Evolutionary conservation across 495 filamentous ascomycete genomes (phyloP).

Genomic region (Letharia lupina): DNA sequence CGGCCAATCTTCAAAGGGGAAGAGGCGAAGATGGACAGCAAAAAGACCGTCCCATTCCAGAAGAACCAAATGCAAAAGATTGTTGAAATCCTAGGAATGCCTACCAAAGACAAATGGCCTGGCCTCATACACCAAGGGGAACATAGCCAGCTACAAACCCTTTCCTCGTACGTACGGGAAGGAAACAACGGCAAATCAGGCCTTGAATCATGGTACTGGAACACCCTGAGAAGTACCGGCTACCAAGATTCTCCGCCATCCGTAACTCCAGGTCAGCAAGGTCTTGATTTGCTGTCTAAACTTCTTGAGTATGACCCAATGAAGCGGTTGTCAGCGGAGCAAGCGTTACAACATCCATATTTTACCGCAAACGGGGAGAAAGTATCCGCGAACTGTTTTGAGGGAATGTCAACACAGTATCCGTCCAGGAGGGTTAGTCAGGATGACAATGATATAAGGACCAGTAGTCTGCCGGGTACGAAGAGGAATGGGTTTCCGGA

Average conservation of each 20-base stretch:
- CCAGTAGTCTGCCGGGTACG: conserved; percentile 79
- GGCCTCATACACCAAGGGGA: conserved; percentile 74
- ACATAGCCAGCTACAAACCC: conserved; percentile 60
- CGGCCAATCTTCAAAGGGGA: conserved; percentile 98
- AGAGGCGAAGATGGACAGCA: conserved; percentile 97
- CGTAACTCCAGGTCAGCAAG: conserved; percentile 57
- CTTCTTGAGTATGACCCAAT: conserved; percentile 91
- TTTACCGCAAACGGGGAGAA: conserved; percentile 59
- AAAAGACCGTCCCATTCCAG: conserved; percentile 95
- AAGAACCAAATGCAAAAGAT: conserved; percentile 99
- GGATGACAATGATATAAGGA: conserved; percentile 89
- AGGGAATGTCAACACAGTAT: conserved; percentile 78
- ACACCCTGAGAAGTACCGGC: conserved; percentile 48
- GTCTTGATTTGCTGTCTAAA: conserved; percentile 69
- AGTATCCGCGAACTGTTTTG: conserved; percentile 75
- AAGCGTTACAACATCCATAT: conserved; percentile 82
- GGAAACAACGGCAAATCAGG: conserved; percentile 37
- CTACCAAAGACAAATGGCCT: conserved; percentile 84
- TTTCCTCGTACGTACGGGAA: conserved; percentile 32
- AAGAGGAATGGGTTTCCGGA: conserved; percentile 85
- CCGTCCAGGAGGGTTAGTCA: conserved; percentile 82
- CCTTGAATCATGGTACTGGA: conserved; percentile 60
- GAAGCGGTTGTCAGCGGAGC: conserved; percentile 72
- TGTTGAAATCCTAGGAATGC: conserved; percentile 86
- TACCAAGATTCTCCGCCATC: conserved; percentile 47